phyloP scores from a whole-genome alignment of 805 yeast genomes.

The Alloascoidea hylecoeti region DNA sequence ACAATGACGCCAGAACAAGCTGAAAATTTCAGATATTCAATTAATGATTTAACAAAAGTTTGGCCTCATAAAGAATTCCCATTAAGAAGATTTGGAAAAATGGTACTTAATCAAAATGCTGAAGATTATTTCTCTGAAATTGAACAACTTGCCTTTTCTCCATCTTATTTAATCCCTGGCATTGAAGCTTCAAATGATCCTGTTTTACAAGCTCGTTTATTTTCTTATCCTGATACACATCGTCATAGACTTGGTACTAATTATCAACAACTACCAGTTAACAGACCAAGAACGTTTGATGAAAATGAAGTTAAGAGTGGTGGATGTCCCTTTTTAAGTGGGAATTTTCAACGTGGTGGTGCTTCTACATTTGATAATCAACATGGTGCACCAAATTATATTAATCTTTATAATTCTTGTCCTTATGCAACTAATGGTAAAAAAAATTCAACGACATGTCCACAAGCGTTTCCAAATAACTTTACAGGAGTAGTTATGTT shows the following conservation, averaged over 20 bases:
- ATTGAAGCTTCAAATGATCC: slow-evolving; percentile 70
- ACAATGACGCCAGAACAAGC: slow-evolving; percentile 46
- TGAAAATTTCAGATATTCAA: slow-evolving; percentile 29
- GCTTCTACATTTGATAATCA: slow-evolving; percentile 30
- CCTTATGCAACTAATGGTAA: slow-evolving; percentile 10
- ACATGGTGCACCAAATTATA: slow-evolving; percentile 39
- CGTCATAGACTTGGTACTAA: slow-evolving; percentile 64
- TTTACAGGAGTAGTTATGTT: slow-evolving; percentile 15
- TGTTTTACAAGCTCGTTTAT: slow-evolving; percentile 61
- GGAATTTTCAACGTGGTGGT: slow-evolving; percentile 47
- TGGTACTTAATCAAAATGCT: slow-evolving; percentile 40
- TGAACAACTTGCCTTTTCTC: slow-evolving; percentile 55
- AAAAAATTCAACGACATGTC: slow-evolving; percentile 19
- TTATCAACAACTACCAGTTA: slow-evolving; percentile 54
- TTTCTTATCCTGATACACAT: slow-evolving; percentile 66
- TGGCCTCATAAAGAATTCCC: slow-evolving; percentile 48
- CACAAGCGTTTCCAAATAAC: too few relatives aligned
- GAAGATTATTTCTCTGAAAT: slow-evolving; percentile 35
- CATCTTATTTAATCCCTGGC: slow-evolving; percentile 60
- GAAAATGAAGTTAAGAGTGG: too few relatives aligned
- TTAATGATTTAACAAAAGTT: slow-evolving; percentile 39
- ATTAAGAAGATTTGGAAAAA: slow-evolving; percentile 37
- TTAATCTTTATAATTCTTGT: slow-evolving; percentile 24
- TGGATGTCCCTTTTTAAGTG: slow-evolving; percentile 36
- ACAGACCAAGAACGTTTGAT: too few relatives aligned